Evolutionary conservation across 306 rosid species (phyloP), one percentile per base, ranked within the genome.

Genomic region (Hylodesmum podocarpum): DNA sequence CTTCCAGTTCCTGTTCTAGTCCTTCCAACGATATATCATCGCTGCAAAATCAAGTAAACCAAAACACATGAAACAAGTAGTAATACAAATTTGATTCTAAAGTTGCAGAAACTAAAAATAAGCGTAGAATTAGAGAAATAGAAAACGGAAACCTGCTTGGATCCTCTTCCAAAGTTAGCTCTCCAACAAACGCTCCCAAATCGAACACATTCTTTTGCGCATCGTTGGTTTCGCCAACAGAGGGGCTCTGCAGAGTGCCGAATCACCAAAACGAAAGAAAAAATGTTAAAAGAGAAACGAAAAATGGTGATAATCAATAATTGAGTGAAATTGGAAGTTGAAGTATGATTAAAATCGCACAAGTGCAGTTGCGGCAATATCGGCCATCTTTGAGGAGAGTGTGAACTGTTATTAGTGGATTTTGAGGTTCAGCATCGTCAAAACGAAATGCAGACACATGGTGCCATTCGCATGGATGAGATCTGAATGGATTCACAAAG

Each of bases 1-100:
- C 97, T 81, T 95, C 97, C 6, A 95, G 87, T 81, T 95, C 98
- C 86, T 90, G 91, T 75, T 95, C 88, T 14, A 95, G 86, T 58
- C 98, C 98, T 71, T 95, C 97, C 89, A 95, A 78, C 4, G 97
- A 90, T 54, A 92, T 76, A 71, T 92, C 97, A 59, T 88, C 96
- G 16, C 98, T 92, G 86, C 65, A 78, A 57, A n/a, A 73, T 68
- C 6, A 79, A 67, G 22, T 37, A 36, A 37, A 81, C 4, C 33
- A 25, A 80, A 65, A 70, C 55, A 75, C 21, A 19, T 55, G 16
- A 65, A 62, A 72, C 49, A 57, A 44, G 1, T 2, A 63, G 76
- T 19, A 70, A 13, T 8, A 34, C 1, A n/a, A 22, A 4, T 24
- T 25, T 6, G 13, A 41, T 11, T 18, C 58, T 29, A 5, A 16